Conservation (phyloP, 805 yeast genomes). For the Lipomyces japonicus region DNA sequence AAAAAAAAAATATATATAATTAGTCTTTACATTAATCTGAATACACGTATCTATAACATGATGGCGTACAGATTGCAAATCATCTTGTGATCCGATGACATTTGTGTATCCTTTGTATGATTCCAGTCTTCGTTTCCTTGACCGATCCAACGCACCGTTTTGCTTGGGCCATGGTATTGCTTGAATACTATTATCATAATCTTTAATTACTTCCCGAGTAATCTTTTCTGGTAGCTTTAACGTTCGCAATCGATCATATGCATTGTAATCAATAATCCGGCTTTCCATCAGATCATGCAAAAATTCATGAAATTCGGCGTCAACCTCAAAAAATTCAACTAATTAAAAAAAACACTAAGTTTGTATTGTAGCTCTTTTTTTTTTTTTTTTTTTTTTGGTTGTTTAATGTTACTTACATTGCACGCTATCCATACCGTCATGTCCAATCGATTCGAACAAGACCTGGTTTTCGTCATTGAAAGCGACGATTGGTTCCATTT, state of each 20-base stretch:
- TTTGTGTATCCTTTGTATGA: conserved; percentile 23
- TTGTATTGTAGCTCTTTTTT: too few relatives aligned
- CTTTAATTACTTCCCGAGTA: neutral
- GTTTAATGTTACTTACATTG: too few relatives aligned
- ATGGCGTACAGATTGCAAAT: conserved; percentile 8
- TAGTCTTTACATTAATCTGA: neutral
- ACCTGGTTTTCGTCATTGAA: too few relatives aligned
- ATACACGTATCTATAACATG: too few relatives aligned
- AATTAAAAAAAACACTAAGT: too few relatives aligned
- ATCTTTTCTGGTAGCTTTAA: conserved; percentile 4
- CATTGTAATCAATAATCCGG: conserved; percentile 6
- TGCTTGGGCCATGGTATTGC: conserved; percentile 19
- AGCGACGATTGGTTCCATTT: too few relatives aligned
- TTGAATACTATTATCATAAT: conserved; percentile 3
- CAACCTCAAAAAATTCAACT: conserved; percentile 15
- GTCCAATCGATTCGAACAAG: too few relatives aligned
- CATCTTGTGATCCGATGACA: conserved; percentile 16
- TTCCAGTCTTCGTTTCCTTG: conserved; percentile 18
- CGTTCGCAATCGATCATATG: conserved; percentile 4
- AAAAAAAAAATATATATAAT: neutral
- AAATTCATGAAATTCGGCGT: conserved; percentile 21
- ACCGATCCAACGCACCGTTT: conserved; percentile 5
- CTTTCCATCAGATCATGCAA: conserved; percentile 8
- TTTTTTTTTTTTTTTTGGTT: too few relatives aligned
- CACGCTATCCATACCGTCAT: too few relatives aligned